Percentiles rank a stretch among this genome's conserved stretches.
Conservation (phyloP, 2,329 filamentous ascomycete species). For the Berkeleyomyces basicola region DNA sequence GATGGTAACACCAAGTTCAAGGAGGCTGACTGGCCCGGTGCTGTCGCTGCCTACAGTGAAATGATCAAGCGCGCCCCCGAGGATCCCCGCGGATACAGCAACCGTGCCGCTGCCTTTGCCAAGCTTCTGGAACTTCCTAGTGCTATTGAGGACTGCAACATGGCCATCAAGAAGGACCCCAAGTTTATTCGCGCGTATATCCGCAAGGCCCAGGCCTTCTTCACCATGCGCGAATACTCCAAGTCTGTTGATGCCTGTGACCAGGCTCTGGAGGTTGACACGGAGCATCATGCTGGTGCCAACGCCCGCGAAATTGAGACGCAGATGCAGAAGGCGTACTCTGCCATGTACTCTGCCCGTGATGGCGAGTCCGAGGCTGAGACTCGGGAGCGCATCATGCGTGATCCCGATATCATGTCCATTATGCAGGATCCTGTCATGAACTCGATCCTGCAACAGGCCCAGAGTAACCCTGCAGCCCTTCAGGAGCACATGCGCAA, state of each 20-base stretch:
- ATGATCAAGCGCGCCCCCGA: constrained; percentile 93
- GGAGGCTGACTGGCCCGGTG: constrained; percentile 84
- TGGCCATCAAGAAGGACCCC: constrained; percentile 76
- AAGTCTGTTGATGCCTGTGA: constrained; percentile 81
- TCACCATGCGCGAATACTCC: constrained; percentile 96
- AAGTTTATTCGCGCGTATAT: constrained; percentile 94
- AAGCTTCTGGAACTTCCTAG: constrained; percentile 93
- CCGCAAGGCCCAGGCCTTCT: constrained; percentile 86
- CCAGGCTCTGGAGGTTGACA: constrained; percentile 64
- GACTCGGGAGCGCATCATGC: constrained; percentile 77
- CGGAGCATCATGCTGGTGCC: constrained; percentile 48
- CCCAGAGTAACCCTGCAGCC: constrained; percentile 80
- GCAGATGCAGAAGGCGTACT: constrained; percentile 82
- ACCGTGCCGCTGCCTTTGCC: constrained; percentile 90
- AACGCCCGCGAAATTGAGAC: constrained; percentile 84
- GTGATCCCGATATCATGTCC: constrained; percentile 83
- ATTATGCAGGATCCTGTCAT: constrained; percentile 95
- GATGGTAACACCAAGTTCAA: constrained; percentile 96
- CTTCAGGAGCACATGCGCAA: constrained; percentile 97
- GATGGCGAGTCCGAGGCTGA: constrained; percentile 95
- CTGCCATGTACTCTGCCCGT: constrained; percentile 75
- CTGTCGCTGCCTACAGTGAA: constrained; percentile 84
- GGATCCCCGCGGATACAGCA: constrained; percentile 88
- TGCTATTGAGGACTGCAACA: constrained; percentile 81
- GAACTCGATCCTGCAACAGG: constrained; percentile 94